Evolutionary conservation across 306 rosid genomes (phyloP).

Genomic region (Trichosanthes cucumerina): DNA sequence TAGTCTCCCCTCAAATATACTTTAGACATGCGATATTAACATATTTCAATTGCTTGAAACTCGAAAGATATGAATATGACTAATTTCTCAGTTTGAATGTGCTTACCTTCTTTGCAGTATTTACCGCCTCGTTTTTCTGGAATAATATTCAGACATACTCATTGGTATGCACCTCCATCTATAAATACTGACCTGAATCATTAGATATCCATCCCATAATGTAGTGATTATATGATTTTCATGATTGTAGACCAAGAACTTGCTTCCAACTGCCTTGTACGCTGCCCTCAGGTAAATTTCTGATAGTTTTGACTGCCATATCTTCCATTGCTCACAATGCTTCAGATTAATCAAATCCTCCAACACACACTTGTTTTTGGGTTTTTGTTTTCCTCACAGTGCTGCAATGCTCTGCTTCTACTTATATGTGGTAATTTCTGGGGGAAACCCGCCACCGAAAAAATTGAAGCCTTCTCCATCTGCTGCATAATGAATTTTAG

Average conservation of each 20-base stretch:
- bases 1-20: neutral
- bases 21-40: neutral
- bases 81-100: neutral
- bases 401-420: slow-evolving; percentile 95
- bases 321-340: neutral
- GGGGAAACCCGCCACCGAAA: slow-evolving; percentile 96
- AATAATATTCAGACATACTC: slow-evolving; percentile 61
- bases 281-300: slow-evolving; percentile 45
- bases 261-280: slow-evolving; percentile 58
- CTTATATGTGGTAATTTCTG: slow-evolving; percentile 52
- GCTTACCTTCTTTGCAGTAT: slow-evolving; percentile 30
- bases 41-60: neutral
- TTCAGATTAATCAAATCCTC: neutral
- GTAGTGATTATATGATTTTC: neutral
- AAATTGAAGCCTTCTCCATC: slow-evolving; percentile 57
- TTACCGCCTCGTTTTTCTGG: slow-evolving; percentile 64
- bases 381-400: slow-evolving; percentile 24
- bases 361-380: neutral
- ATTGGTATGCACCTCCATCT: slow-evolving; percentile 30
- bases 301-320: neutral
- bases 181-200: neutral
- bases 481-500: slow-evolving; percentile 22
- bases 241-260: slow-evolving; percentile 57
- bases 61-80: neutral
- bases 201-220: neutral